Evolutionary conservation across 2,329 filamentous ascomycete species (phyloP).

Genomic region (Chaetomium sp.): DNA sequence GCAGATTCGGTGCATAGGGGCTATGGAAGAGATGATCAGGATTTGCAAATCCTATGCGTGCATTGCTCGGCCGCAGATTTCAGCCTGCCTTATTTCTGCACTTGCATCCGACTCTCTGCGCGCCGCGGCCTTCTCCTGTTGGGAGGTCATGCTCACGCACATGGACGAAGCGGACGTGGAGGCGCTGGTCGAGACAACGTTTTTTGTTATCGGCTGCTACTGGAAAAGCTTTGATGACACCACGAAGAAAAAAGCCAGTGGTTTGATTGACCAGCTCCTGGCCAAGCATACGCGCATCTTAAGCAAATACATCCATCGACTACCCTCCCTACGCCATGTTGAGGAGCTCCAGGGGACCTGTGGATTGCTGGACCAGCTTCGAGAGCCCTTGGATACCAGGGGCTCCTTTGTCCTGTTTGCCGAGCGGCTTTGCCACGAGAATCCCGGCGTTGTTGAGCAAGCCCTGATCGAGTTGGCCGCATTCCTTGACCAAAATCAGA

Average conservation of each 20-base stretch:
- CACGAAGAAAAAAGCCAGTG: conserved; percentile 53
- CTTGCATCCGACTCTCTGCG: conserved; percentile 69
- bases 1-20: conserved; percentile 69
- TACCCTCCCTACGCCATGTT: conserved; percentile 73
- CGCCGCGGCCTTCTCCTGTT: conserved; percentile 73
- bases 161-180: conserved; percentile 75
- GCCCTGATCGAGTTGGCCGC: conserved; percentile 69
- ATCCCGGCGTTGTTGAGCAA: conserved; percentile 75
- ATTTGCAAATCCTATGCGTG: conserved; percentile 67
- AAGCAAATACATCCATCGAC: conserved; percentile 59
- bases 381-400: conserved; percentile 57
- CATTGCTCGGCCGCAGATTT: conserved; percentile 84
- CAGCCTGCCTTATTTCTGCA: conserved; percentile 83
- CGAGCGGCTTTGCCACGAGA: conserved; percentile 72
- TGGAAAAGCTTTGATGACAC: conserved; percentile 62
- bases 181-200: conserved; percentile 76
- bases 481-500: conserved; percentile 68
- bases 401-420: conserved; percentile 66
- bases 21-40: conserved; percentile 81
- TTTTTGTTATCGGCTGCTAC: conserved; percentile 77
- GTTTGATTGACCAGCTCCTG: conserved; percentile 60
- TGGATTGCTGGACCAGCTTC: conserved; percentile 56
- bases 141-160: conserved; percentile 69
- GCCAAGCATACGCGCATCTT: conserved; percentile 56
- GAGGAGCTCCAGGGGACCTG: conserved; percentile 63